A percentile compares a stretch with the other conserved stretches of the same genome.
These are phyloP conservation scores for Iris pallida DNA, from an alignment of 116 monocot species.

Conservation along the genomic window DNA sequence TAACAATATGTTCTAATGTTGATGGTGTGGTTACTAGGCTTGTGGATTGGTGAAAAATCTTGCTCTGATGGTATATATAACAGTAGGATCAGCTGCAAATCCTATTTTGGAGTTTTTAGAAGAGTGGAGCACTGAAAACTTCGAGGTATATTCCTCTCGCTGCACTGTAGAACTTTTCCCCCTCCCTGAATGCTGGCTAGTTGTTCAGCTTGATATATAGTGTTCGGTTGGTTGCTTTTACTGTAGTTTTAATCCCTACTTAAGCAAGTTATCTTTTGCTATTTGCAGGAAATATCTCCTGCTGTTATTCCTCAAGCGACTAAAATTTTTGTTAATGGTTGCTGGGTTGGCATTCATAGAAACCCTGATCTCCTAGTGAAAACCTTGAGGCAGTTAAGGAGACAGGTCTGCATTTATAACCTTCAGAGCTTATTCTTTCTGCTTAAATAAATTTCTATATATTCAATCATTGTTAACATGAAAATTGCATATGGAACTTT, in stretches of 20 bases:
- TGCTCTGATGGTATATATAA: conserved; percentile 98
- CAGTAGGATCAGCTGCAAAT: conserved; percentile 97
- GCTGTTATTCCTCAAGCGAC: conserved; percentile 99
- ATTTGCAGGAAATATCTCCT: conserved; percentile 93
- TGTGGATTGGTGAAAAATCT: conserved; percentile 98
- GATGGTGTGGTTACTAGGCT: conserved; percentile 42
- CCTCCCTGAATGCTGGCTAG: not conserved
- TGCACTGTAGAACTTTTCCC: no score
- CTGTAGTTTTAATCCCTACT: not conserved
- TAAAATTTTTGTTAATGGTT: conserved; percentile 98
- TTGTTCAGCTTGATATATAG: not conserved
- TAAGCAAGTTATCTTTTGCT: not conserved
- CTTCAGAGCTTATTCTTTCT: not conserved
- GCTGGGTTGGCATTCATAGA: conserved; percentile 99
- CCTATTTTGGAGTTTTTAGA: conserved; percentile 98
- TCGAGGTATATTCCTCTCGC: conserved; percentile 56
- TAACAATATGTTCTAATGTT: conserved; percentile 4
- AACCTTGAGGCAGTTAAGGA: conserved; percentile 86
- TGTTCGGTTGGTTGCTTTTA: not conserved
- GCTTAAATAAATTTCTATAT: no score
- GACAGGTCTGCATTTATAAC: conserved; percentile 52
- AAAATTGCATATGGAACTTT: no score
- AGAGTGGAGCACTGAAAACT: conserved; percentile 99
- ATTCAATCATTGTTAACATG: no score
- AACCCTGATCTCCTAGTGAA: conserved; percentile 95